Percentiles rank a stretch among this genome's conserved stretches.
phyloP scores from a whole-genome alignment of 495 filamentous ascomycete genomes.

The Antarctomyces pellizariae region DNA sequence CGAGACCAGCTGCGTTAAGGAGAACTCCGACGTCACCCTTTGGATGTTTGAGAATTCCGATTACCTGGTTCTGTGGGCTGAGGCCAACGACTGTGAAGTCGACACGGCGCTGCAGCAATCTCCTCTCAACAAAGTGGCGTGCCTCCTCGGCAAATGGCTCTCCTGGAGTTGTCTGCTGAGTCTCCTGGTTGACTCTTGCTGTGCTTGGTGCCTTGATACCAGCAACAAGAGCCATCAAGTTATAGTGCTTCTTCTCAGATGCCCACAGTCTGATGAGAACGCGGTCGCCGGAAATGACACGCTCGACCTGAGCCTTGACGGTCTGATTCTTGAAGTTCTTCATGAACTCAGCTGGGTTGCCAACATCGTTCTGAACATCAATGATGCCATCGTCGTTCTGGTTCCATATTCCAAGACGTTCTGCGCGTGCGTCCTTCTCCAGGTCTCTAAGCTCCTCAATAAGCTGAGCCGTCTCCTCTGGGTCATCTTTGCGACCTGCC shows the following conservation, averaged over 20 bases:
- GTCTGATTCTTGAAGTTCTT: slow-evolving; percentile 54
- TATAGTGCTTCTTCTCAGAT: slow-evolving; percentile 13
- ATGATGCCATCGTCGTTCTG: slow-evolving; percentile 30
- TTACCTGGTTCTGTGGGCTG: slow-evolving; percentile 65
- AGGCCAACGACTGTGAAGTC: slow-evolving; percentile 60
- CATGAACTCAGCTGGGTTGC: slow-evolving; percentile 44
- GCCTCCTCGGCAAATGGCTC: slow-evolving; percentile 80
- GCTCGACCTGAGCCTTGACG: slow-evolving; percentile 57
- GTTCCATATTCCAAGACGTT: slow-evolving; percentile 58
- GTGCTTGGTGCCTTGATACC: slow-evolving; percentile 74
- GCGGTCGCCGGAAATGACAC: slow-evolving; percentile 75
- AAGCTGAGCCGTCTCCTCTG: slow-evolving; percentile 41
- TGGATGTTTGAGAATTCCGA: slow-evolving; percentile 63
- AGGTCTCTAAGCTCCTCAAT: slow-evolving; percentile 52
- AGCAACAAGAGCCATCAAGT: slow-evolving; percentile 55
- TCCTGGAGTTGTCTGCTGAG: slow-evolving; percentile 55
- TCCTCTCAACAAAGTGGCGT: slow-evolving; percentile 58
- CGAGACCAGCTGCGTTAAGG: slow-evolving; percentile 67
- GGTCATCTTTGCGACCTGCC: slow-evolving; percentile 65
- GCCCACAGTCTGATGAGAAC: slow-evolving; percentile 63
- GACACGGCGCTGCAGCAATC: slow-evolving; percentile 69
- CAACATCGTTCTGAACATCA: slow-evolving; percentile 56
- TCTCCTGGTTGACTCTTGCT: slow-evolving; percentile 48
- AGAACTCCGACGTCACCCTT: slow-evolving; percentile 80
- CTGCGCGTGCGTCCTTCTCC: slow-evolving; percentile 60